Conservation (phyloP, 225 moss, liverwort and hornwort species). For the Sphagnum tenellum region DNA sequence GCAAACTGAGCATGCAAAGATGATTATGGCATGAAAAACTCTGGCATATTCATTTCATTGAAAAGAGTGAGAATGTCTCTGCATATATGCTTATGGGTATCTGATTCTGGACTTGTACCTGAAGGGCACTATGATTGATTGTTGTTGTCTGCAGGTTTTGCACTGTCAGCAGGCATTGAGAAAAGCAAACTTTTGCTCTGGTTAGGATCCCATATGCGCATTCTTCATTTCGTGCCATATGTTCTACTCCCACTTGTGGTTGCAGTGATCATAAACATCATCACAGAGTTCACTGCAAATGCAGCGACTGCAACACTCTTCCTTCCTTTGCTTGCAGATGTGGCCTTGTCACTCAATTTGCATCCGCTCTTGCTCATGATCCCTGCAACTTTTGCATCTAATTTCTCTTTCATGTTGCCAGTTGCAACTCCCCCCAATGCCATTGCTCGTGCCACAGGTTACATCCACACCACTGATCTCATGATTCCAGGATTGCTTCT, state of each 20-base stretch:
- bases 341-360: conserved; percentile 29
- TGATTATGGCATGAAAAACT: conserved; percentile 53
- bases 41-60: conserved; percentile 59
- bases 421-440: conserved; percentile 10
- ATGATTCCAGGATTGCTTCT: conserved; percentile 19
- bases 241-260: conserved; percentile 26
- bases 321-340: conserved; percentile 41
- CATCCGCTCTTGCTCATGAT: conserved; percentile 38
- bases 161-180: conserved; percentile 17
- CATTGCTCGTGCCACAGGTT: neutral
- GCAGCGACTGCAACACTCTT: conserved; percentile 39
- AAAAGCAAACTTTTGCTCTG: conserved; percentile 22
- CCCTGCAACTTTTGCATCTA: conserved; percentile 4
- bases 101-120: neutral
- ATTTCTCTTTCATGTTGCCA: conserved; percentile 6
- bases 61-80: conserved; percentile 69
- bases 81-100: conserved; percentile 59
- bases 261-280: conserved; percentile 11
- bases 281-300: conserved; percentile 44
- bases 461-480: conserved; percentile 1
- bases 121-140: neutral
- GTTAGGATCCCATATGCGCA: conserved; percentile 20
- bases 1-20: conserved; percentile 37
- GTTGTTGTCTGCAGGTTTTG: conserved; percentile 1
- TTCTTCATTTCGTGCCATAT: conserved; percentile 25